phyloP scores from a whole-genome alignment of 768 basidiomycete genomes.

The Termitomyces sp. region DNA sequence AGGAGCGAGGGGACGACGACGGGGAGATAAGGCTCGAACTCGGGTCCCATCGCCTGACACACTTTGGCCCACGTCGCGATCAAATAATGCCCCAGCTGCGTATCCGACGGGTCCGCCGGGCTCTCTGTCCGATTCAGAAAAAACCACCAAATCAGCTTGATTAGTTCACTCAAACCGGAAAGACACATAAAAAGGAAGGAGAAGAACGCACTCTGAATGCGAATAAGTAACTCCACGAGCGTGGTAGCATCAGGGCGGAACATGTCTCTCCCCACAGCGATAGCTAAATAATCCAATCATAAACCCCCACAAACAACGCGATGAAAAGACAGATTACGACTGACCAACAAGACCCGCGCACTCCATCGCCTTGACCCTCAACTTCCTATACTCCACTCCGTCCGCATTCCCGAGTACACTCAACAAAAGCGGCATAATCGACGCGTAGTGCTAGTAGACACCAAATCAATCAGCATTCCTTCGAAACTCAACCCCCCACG shows the following conservation, averaged over 20 bases:
- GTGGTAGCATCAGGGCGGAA: constrained; percentile 72
- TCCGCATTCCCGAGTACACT: constrained; percentile 72
- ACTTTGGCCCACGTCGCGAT: constrained; percentile 89
- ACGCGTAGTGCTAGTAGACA: constrained; percentile 65
- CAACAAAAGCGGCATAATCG: constrained; percentile 78
- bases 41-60: constrained; percentile 76
- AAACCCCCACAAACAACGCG: too few relatives aligned
- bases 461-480: not conserved
- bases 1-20: constrained; percentile 80
- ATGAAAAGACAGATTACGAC: constrained; percentile 14
- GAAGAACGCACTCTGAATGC: constrained; percentile 61
- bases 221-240: constrained; percentile 67
- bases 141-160: too few relatives aligned
- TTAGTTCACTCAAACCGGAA: too few relatives aligned
- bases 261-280: constrained; percentile 78
- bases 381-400: constrained; percentile 56
- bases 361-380: constrained; percentile 86
- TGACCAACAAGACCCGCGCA: constrained; percentile 82
- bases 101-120: constrained; percentile 65
- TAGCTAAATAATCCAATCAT: constrained; percentile 42
- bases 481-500: too few relatives aligned
- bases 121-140: constrained; percentile 35
- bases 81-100: constrained; percentile 67
- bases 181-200: not conserved
- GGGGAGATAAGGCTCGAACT: constrained; percentile 84